Percentiles rank a stretch among this genome's conserved stretches.
Evolutionary conservation across 179 eudicot species (phyloP).

Genomic region (Beta lomatogona): DNA sequence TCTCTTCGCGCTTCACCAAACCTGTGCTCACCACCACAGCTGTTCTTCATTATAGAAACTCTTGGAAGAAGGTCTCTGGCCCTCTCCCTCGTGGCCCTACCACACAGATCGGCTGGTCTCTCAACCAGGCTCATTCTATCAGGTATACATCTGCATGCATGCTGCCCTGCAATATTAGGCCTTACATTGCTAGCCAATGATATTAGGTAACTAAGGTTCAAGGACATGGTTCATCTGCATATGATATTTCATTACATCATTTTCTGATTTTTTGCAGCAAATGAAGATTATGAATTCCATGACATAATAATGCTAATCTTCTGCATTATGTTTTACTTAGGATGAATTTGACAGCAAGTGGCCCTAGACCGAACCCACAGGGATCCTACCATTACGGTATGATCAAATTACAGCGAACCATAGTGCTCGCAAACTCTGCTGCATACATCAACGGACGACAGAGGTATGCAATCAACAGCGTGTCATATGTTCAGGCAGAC

Average conservation of each 20-base stretch:
- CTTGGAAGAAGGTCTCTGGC: constrained; percentile 64
- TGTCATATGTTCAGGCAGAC: constrained; percentile 64
- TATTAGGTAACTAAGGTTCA: not conserved
- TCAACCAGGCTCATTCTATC: constrained; percentile 73
- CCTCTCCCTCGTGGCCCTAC: constrained; percentile 81
- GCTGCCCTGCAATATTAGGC: not conserved
- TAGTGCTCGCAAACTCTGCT: constrained; percentile 78
- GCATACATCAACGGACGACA: constrained; percentile 72
- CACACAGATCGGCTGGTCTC: constrained; percentile 60
- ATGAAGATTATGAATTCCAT: not conserved
- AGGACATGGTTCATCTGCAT: too few relatives aligned
- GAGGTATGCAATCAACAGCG: constrained; percentile 86
- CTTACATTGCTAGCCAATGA: not conserved
- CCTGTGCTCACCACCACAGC: constrained; percentile 71
- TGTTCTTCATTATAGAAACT: constrained; percentile 79
- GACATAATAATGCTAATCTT: not conserved
- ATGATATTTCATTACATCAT: too few relatives aligned
- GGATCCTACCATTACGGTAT: constrained; percentile 93
- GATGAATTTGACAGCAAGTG: constrained; percentile 87
- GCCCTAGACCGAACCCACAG: constrained; percentile 95
- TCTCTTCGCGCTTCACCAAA: constrained; percentile 78
- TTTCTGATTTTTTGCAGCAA: too few relatives aligned
- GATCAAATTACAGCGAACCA: constrained; percentile 67
- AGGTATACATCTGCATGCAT: constrained; percentile 48
- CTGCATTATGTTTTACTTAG: constrained; percentile 33